Conservation (phyloP, 2,329 filamentous ascomycete species). For the Chrysoporthe austroafricana region DNA sequence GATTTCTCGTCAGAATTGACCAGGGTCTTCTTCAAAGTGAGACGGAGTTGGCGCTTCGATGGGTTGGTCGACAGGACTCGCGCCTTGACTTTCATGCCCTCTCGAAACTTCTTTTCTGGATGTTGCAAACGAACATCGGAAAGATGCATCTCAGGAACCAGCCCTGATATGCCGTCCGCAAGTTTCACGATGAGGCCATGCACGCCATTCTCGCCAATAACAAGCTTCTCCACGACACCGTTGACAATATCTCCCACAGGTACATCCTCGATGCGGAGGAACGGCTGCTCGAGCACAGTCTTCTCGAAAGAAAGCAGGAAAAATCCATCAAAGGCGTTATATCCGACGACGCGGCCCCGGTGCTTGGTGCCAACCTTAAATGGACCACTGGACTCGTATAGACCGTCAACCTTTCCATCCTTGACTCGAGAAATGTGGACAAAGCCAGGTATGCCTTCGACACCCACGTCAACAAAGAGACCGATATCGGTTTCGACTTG, state of each 20-base stretch:
- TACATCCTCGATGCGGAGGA: conserved; percentile 89
- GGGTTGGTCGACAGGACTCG: conserved; percentile 81
- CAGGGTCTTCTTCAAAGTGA: conserved; percentile 93
- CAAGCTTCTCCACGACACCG: conserved; percentile 81
- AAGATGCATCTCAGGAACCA: conserved; percentile 86
- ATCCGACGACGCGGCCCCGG: conserved; percentile 80
- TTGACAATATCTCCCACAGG: conserved; percentile 79
- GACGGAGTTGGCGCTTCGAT: conserved; percentile 75
- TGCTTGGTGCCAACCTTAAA: conserved; percentile 81
- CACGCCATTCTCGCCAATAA: conserved; percentile 78
- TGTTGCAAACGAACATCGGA: conserved; percentile 87
- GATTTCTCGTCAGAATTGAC: conserved; percentile 85
- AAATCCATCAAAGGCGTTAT: conserved; percentile 83
- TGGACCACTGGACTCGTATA: conserved; percentile 76
- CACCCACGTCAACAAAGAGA: conserved; percentile 75
- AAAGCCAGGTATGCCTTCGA: conserved; percentile 75
- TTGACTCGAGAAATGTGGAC: conserved; percentile 93
- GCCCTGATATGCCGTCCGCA: conserved; percentile 84
- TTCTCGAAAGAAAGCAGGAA: conserved; percentile 86
- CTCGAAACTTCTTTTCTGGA: conserved; percentile 94
- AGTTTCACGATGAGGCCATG: conserved; percentile 81
- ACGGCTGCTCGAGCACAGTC: conserved; percentile 81
- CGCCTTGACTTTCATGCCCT: conserved; percentile 82
- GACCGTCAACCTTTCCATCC: conserved; percentile 83
- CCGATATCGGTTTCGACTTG: conserved; percentile 82